Evolutionary conservation across 805 yeast genomes (phyloP).

Genomic region (Candida takata): DNA sequence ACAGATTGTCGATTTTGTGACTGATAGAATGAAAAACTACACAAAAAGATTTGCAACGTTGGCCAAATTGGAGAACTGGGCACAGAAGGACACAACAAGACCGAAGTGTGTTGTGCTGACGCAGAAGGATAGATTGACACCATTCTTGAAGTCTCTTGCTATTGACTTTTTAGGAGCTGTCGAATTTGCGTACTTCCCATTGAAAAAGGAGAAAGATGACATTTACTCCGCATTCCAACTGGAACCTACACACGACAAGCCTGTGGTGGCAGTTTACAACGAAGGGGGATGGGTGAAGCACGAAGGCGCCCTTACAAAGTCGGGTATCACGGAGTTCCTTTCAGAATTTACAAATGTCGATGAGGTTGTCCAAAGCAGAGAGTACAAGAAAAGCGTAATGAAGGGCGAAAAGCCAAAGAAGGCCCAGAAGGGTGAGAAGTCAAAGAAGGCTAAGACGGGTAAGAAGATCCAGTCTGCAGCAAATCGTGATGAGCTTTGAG

Average conservation of each 20-base stretch:
- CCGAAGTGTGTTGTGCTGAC: slow-evolving; percentile 48
- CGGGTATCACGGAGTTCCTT: slow-evolving; percentile 27
- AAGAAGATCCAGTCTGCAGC: neutral
- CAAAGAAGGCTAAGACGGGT: slow-evolving; percentile 1
- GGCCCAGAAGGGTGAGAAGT: too few species aligned
- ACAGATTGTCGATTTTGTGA: slow-evolving; percentile 46
- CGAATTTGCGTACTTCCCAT: slow-evolving; percentile 39
- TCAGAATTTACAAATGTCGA: slow-evolving; percentile 23
- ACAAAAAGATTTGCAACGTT: slow-evolving; percentile 42
- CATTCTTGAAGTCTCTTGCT: slow-evolving; percentile 59
- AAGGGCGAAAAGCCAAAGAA: slow-evolving; percentile 19
- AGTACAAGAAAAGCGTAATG: slow-evolving; percentile 16
- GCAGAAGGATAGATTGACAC: slow-evolving; percentile 39
- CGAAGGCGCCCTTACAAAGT: slow-evolving; percentile 28
- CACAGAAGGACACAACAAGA: slow-evolving; percentile 11
- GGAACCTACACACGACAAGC: slow-evolving; percentile 9
- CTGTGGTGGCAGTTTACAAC: slow-evolving; percentile 11
- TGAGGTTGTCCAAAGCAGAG: slow-evolving; percentile 7
- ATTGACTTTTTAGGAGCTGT: slow-evolving; percentile 53
- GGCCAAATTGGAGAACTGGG: slow-evolving; percentile 27
- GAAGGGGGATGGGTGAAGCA: slow-evolving; percentile 16
- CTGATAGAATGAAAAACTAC: slow-evolving; percentile 58
- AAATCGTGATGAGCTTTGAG: slow-evolving; percentile 14
- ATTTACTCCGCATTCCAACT: slow-evolving; percentile 12
- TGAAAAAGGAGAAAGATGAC: slow-evolving; percentile 20